Evolutionary conservation across 2,329 filamentous ascomycete genomes (phyloP).

Genomic region (Elsinoe australis): DNA sequence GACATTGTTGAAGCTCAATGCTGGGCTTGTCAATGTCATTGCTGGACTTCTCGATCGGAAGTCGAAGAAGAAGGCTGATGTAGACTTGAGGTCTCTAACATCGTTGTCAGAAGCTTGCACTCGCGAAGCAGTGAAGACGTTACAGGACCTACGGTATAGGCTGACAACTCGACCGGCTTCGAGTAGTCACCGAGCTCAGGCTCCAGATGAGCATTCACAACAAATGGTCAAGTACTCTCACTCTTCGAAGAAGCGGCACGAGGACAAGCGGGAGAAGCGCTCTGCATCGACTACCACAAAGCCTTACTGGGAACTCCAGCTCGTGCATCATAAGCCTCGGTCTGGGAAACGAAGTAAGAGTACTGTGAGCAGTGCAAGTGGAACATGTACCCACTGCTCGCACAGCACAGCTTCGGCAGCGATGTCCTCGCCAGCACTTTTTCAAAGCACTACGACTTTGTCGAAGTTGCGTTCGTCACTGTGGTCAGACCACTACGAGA

Average conservation of each 20-base stretch:
- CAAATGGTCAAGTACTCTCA: constrained; percentile 6
- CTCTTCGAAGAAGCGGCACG: neutral
- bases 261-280: neutral
- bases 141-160: neutral
- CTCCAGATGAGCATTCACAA: neutral
- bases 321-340: constrained; percentile 3
- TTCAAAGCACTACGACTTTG: neutral
- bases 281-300: neutral
- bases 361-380: neutral
- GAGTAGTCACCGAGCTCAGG: too few relatives aligned
- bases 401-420: neutral
- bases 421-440: neutral
- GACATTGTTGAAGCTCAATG: constrained; percentile 11
- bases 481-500: too few relatives aligned
- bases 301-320: constrained; percentile 11
- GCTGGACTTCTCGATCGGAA: constrained; percentile 1
- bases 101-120: neutral
- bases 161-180: neutral
- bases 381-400: neutral
- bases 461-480: too few relatives aligned
- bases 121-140: neutral
- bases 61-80: neutral
- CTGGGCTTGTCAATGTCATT: constrained; percentile 1
- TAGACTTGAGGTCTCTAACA: neutral
- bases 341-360: neutral